Evolutionary conservation across 2,329 filamentous ascomycete genomes (phyloP).

Genomic region (Fusarium bulbicola): DNA sequence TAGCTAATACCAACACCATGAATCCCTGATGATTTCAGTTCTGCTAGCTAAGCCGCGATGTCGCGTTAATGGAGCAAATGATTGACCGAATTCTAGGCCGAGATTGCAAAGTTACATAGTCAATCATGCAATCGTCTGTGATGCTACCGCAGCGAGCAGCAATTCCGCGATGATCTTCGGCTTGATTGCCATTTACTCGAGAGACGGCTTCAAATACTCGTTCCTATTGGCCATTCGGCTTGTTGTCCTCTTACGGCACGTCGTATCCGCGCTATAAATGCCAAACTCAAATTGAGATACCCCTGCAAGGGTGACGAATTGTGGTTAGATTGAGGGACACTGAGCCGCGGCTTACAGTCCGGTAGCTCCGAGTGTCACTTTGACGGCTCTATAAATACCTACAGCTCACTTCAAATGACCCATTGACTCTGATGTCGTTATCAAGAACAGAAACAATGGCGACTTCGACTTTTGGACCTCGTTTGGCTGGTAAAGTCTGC

Average conservation of each 20-base stretch:
- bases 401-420: no score
- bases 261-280: not conserved
- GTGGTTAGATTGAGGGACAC: not conserved
- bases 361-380: not conserved
- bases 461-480: not conserved
- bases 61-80: not conserved
- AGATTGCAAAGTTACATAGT: not conserved
- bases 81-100: no score
- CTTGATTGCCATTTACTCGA: not conserved
- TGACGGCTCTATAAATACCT: not conserved
- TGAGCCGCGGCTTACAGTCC: no score
- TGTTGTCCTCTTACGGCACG: not conserved
- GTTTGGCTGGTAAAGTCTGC: conserved; percentile 43
- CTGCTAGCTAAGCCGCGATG: not conserved
- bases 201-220: not conserved
- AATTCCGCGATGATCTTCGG: not conserved
- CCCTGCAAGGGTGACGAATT: not conserved
- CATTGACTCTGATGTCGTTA: no score
- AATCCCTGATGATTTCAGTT: no score
- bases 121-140: not conserved
- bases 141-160: not conserved
- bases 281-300: not conserved
- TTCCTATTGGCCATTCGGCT: not conserved
- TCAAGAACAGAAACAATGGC: not conserved
- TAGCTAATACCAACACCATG: no score